These are phyloP conservation scores for Castanea mollissima DNA, from an alignment of 306 rosid species.

Conservation along the genomic window DNA sequence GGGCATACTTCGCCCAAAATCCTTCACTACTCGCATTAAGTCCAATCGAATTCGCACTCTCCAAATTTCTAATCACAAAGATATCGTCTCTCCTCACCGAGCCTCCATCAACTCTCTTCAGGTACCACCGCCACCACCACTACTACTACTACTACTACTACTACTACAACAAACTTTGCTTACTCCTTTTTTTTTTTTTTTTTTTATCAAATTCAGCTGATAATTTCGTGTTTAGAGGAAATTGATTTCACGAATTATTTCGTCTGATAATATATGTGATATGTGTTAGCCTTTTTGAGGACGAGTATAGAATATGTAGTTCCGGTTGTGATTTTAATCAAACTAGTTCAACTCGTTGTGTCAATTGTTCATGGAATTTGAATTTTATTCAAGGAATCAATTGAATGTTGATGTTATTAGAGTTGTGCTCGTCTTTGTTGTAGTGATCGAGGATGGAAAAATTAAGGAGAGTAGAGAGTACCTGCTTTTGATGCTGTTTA, in stretches of 20 bases:
- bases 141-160: too few species aligned
- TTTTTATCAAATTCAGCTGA: too few species aligned
- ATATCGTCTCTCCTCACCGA: slow-evolving; percentile 68
- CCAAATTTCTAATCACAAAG: slow-evolving; percentile 69
- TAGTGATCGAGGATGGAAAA: not conserved
- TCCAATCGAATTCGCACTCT: slow-evolving; percentile 56
- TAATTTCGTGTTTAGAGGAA: too few species aligned
- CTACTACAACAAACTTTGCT: not conserved
- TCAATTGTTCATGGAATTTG: too few species aligned
- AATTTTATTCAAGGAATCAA: too few species aligned
- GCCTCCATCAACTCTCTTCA: slow-evolving; percentile 85
- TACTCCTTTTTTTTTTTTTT: not conserved
- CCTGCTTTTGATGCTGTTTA: too few species aligned
- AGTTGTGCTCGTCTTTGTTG: not conserved
- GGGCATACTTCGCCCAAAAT: slow-evolving; percentile 57
- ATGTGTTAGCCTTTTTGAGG: not conserved
- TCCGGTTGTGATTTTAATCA: not conserved
- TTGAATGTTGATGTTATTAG: not conserved
- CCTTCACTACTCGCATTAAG: slow-evolving; percentile 65
- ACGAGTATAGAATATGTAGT: not conserved
- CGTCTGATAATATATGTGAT: too few species aligned
- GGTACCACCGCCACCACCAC: slow-evolving; percentile 23
- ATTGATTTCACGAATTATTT: too few species aligned
- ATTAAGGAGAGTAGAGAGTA: not conserved
- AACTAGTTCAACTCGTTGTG: too few species aligned